phyloP scores from a whole-genome alignment of 2,329 filamentous ascomycete genomes.

The Scopulariopsis brevicaulis region DNA sequence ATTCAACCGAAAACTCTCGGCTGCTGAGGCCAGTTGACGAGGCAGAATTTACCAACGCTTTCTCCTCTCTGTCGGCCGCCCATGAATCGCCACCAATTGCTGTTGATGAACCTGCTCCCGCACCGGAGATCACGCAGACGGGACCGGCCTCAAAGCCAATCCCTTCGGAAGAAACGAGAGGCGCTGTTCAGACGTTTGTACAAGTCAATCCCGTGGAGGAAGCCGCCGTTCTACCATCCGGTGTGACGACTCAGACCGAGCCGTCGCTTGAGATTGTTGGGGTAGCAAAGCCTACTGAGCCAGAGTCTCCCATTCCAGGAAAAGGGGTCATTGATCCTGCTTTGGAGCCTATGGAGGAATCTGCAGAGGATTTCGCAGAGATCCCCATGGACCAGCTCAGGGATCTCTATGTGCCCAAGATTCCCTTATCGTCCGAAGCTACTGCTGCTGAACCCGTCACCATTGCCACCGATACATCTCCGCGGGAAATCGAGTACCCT shows the following conservation, averaged over 20 bases:
- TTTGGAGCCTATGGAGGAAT: too few species aligned
- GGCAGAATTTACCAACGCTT: background rate
- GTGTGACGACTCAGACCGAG: background rate
- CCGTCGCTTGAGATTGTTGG: background rate
- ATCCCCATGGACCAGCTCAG: too few species aligned
- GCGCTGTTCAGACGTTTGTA: background rate
- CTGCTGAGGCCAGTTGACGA: background rate
- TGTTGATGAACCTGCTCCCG: background rate
- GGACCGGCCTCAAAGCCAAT: background rate
- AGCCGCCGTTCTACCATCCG: background rate
- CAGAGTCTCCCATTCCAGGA: background rate
- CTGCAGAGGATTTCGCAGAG: too few species aligned
- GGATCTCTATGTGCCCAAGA: too few species aligned
- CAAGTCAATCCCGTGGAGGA: background rate
- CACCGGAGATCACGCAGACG: background rate
- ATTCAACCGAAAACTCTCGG: background rate
- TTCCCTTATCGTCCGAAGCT: background rate
- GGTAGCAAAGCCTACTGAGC: background rate
- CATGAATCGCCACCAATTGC: background rate
- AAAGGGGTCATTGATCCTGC: background rate
- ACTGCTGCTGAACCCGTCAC: background rate
- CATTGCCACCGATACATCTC: background rate
- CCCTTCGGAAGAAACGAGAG: background rate
- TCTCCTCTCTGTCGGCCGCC: background rate
- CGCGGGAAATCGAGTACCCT: background rate